A percentile compares a stretch with the other conserved stretches of the same genome.
Evolutionary conservation across 352 stramenopile genomes (phyloP).

Genomic region (Pythium biforme): DNA sequence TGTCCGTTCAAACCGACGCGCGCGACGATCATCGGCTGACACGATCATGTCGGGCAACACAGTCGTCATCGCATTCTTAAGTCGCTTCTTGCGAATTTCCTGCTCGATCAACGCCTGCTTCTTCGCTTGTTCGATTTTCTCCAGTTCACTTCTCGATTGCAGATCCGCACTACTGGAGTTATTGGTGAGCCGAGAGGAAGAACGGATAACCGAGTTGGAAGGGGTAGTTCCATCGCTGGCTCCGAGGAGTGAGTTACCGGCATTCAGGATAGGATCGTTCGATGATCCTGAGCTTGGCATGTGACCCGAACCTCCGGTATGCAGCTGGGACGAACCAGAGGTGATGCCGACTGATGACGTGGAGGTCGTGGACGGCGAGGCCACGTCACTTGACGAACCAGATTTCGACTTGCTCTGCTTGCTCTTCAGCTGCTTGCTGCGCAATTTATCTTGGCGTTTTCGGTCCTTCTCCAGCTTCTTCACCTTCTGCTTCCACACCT

Average conservation of each 20-base stretch:
- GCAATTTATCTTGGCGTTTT: conserved; percentile 81
- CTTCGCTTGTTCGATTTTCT: conserved; percentile 83
- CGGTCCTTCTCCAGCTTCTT: conserved; percentile 88
- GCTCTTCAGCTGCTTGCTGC: conserved; percentile 54
- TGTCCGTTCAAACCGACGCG: conserved; percentile 50
- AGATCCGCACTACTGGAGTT: conserved; percentile 75
- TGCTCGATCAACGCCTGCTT: conserved; percentile 73
- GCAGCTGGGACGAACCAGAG: conserved; percentile 10
- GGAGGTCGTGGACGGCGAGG: background rate
- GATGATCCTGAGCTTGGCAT: background rate
- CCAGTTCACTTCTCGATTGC: conserved; percentile 67
- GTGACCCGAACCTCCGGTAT: background rate
- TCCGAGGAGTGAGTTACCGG: background rate
- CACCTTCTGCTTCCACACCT: conserved; percentile 77
- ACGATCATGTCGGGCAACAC: conserved; percentile 87
- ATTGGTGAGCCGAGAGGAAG: conserved; percentile 83
- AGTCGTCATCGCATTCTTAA: conserved; percentile 82
- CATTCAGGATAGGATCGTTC: background rate
- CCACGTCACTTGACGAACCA: conserved; percentile 18
- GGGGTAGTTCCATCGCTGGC: conserved; percentile 19
- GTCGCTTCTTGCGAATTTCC: conserved; percentile 75
- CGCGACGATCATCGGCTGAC: conserved; percentile 46
- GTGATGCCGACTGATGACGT: conserved; percentile 5
- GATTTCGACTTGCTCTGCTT: conserved; percentile 54
- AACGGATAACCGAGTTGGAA: conserved; percentile 47